Conservation (phyloP, 768 basidiomycete species). For the Serendipita indica region DNA sequence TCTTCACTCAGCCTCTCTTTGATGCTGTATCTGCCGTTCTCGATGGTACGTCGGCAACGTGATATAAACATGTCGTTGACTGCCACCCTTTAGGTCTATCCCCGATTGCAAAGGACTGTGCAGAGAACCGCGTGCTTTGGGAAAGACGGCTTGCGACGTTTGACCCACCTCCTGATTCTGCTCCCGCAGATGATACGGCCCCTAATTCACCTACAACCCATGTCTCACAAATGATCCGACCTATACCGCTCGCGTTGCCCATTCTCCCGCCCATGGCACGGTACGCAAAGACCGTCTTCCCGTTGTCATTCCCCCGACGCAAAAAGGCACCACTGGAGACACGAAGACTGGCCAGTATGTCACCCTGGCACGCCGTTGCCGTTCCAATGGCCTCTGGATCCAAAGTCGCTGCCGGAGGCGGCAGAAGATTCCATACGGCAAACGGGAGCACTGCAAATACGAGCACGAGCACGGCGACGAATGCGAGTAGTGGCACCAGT, state of each 20-base stretch:
- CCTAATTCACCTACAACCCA: constrained; percentile 1
- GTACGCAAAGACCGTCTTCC: constrained; percentile 39
- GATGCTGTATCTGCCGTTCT: constrained; percentile 57
- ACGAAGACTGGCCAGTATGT: neutral
- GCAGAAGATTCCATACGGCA: no score
- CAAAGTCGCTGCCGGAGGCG: neutral
- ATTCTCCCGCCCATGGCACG: constrained; percentile 24
- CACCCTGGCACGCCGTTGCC: neutral
- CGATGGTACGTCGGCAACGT: constrained; percentile 35
- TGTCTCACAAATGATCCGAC: constrained; percentile 12
- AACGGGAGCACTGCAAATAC: neutral
- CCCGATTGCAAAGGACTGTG: constrained; percentile 46
- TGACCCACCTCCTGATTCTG: neutral
- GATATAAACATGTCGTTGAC: constrained; percentile 13
- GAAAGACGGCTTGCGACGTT: constrained; percentile 30
- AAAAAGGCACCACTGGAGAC: neutral
- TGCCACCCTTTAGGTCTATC: neutral
- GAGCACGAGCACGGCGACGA: neutral
- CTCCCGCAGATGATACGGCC: constrained; percentile 21
- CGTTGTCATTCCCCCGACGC: constrained; percentile 36
- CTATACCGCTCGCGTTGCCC: constrained; percentile 14
- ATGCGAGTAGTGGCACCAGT: neutral
- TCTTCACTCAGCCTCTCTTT: constrained; percentile 73
- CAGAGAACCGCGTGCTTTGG: constrained; percentile 59
- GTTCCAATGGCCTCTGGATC: neutral